These are phyloP conservation scores for Globisporangium okanoganense DNA, from an alignment of 352 stramenopile genomes.

Conservation along the genomic window DNA sequence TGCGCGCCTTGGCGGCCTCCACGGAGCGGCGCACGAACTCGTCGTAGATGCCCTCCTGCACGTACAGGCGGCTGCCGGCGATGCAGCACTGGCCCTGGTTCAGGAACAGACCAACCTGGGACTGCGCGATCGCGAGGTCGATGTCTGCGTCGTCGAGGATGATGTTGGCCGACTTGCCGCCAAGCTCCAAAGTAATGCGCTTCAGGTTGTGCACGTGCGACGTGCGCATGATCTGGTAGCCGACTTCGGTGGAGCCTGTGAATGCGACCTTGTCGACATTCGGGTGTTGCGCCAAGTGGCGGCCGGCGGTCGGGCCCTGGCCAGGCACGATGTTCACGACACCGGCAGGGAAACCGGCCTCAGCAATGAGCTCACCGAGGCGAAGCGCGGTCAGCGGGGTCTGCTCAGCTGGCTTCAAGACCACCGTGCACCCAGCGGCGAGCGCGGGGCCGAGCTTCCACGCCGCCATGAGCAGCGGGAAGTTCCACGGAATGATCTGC, in stretches of 20 bases:
- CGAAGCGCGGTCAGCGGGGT: slow-evolving; percentile 92
- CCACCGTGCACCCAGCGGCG: slow-evolving; percentile 87
- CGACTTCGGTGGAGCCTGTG: slow-evolving; percentile 64
- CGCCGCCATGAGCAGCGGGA: slow-evolving; percentile 94
- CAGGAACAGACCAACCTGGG: slow-evolving; percentile 70
- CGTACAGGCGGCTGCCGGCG: slow-evolving; percentile 78
- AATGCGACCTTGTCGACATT: slow-evolving; percentile 83
- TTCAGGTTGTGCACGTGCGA: slow-evolving; percentile 66
- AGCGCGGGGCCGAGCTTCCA: slow-evolving; percentile 90
- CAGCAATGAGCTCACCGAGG: slow-evolving; percentile 73
- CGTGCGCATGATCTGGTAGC: slow-evolving; percentile 55
- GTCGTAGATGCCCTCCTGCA: slow-evolving; percentile 88
- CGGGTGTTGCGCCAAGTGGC: slow-evolving; percentile 42
- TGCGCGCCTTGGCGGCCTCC: slow-evolving; percentile 42
- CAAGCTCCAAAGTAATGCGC: slow-evolving; percentile 66
- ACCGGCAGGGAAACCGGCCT: slow-evolving; percentile 69
- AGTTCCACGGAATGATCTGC: slow-evolving; percentile 97
- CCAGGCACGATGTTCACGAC: slow-evolving; percentile 83
- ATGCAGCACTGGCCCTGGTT: slow-evolving; percentile 89
- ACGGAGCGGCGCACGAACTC: slow-evolving; percentile 73
- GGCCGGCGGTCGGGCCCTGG: slow-evolving; percentile 29
- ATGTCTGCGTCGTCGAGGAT: slow-evolving; percentile 72
- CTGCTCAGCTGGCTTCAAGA: slow-evolving; percentile 93
- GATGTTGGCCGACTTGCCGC: slow-evolving; percentile 77
- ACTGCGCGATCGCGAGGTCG: slow-evolving; percentile 44